These are phyloP conservation scores for Tagetes patula DNA, from an alignment of 129 eudicot species.

Conservation along the genomic window DNA sequence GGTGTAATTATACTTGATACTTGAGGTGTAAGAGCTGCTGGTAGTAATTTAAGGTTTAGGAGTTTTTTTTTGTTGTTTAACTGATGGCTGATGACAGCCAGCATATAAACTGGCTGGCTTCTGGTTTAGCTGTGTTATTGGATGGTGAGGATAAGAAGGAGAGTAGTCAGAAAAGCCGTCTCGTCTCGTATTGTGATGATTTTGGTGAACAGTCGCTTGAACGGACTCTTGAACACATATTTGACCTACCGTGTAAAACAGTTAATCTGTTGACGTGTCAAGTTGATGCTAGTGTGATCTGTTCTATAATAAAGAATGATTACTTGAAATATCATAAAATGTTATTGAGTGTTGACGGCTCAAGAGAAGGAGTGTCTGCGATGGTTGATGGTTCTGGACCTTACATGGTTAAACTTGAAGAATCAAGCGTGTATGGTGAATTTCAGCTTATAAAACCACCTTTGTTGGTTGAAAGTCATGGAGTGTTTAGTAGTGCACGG, in stretches of 20 bases:
- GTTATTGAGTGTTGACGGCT: constrained; percentile 19
- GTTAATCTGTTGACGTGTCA: constrained; percentile 48
- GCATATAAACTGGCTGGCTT: constrained; percentile 53
- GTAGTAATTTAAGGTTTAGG: constrained; percentile 8
- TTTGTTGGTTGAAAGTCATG: constrained; percentile 75
- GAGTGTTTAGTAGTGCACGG: constrained; percentile 81
- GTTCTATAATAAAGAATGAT: constrained; percentile 62
- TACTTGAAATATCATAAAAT: constrained; percentile 38
- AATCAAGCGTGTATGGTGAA: constrained; percentile 85
- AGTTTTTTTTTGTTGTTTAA: constrained; percentile 18
- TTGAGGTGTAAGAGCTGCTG: constrained; percentile 15
- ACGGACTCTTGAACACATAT: constrained; percentile 80
- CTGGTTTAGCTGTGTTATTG: constrained; percentile 81
- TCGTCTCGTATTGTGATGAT: constrained; percentile 79
- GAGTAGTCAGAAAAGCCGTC: constrained; percentile 60
- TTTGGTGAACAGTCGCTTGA: constrained; percentile 96
- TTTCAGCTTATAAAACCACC: constrained; percentile 59
- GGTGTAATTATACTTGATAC: constrained; percentile 13
- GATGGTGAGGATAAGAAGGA: constrained; percentile 60
- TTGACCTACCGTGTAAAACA: constrained; percentile 66
- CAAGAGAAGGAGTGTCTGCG: constrained; percentile 65
- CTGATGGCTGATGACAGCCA: constrained; percentile 82
- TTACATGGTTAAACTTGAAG: constrained; percentile 57
- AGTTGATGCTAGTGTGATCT: constrained; percentile 49
- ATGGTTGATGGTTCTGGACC: constrained; percentile 42